A percentile compares a stretch with the other conserved stretches of the same genome.
phyloP scores from a whole-genome alignment of 2,329 filamentous ascomycete genomes.

The Aspergillus uvarum region DNA sequence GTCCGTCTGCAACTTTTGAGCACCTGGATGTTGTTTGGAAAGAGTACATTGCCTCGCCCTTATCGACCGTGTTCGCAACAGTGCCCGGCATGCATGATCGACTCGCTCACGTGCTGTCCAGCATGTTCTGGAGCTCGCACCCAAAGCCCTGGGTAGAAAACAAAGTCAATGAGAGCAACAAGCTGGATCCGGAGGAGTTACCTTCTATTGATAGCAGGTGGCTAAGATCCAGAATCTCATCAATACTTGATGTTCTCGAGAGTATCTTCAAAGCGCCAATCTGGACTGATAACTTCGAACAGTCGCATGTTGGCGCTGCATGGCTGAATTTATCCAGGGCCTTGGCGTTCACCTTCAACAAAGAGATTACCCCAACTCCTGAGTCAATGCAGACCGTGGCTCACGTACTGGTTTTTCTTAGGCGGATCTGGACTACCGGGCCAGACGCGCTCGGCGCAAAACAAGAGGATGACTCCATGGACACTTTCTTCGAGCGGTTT shows the following conservation, averaged over 20 bases:
- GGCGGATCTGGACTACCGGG: conserved; percentile 65
- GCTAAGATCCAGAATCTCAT: conserved; percentile 69
- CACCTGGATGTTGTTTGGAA: conserved; percentile 79
- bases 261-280: conserved; percentile 52
- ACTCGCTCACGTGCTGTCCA: conserved; percentile 69
- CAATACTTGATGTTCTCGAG: conserved; percentile 64
- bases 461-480: conserved; percentile 23
- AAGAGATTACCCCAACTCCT: conserved; percentile 84
- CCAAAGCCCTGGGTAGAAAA: conserved; percentile 71
- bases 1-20: conserved; percentile 64
- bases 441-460: conserved; percentile 40
- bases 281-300: conserved; percentile 47
- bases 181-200: conserved; percentile 70
- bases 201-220: conserved; percentile 81
- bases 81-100: conserved; percentile 56
- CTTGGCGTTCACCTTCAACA: conserved; percentile 64
- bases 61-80: conserved; percentile 56
- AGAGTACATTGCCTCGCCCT: conserved; percentile 64
- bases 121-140: conserved; percentile 57
- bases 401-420: conserved; percentile 66
- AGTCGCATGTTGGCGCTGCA: conserved; percentile 55
- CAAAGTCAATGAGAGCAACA: conserved; percentile 61
- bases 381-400: conserved; percentile 81
- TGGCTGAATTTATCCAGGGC: conserved; percentile 61
- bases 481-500: conserved; percentile 50